Evolutionary conservation across 495 filamentous ascomycete genomes (phyloP).

Genomic region (Talaromyces wortmannii): DNA sequence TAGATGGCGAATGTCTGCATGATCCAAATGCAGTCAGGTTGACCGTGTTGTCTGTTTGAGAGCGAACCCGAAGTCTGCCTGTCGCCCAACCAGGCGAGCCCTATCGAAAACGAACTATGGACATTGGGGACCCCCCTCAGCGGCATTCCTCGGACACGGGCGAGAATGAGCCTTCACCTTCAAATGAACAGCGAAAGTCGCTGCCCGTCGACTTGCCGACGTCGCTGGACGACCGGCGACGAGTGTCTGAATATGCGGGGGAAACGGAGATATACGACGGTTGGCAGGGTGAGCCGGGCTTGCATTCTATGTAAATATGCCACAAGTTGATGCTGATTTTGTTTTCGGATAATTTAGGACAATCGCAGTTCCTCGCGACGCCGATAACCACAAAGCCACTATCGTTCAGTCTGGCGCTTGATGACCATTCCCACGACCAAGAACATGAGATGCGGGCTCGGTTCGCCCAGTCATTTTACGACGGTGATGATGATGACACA

Average conservation of each 20-base stretch:
- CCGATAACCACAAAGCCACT: constrained; percentile 78
- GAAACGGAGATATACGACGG: constrained; percentile 98
- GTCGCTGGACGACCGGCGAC: constrained; percentile 81
- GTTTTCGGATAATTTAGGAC: constrained; percentile 46
- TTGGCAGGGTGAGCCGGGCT: constrained; percentile 74
- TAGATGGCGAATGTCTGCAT: neutral
- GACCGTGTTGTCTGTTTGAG: neutral
- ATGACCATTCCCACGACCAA: constrained; percentile 52
- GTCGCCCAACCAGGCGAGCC: too few relatives aligned
- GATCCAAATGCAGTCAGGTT: neutral
- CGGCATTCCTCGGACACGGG: constrained; percentile 28
- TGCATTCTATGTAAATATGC: constrained; percentile 7
- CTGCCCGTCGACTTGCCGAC: constrained; percentile 85
- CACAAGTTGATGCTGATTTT: neutral
- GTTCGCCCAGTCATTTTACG: constrained; percentile 26
- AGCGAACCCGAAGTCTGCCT: neutral
- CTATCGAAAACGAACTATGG: constrained; percentile 21
- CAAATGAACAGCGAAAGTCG: constrained; percentile 14
- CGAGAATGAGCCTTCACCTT: constrained; percentile 9
- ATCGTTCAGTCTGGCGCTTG: constrained; percentile 75
- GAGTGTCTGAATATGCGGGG: constrained; percentile 44
- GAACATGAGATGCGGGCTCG: constrained; percentile 31
- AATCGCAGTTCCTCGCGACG: constrained; percentile 87
- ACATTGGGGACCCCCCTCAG: constrained; percentile 27
- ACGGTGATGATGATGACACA: constrained; percentile 56